Evolutionary conservation across 495 filamentous ascomycete species (phyloP), one percentile per base, ranked within the genome.

Genomic region (Oidiodendron maius): DNA sequence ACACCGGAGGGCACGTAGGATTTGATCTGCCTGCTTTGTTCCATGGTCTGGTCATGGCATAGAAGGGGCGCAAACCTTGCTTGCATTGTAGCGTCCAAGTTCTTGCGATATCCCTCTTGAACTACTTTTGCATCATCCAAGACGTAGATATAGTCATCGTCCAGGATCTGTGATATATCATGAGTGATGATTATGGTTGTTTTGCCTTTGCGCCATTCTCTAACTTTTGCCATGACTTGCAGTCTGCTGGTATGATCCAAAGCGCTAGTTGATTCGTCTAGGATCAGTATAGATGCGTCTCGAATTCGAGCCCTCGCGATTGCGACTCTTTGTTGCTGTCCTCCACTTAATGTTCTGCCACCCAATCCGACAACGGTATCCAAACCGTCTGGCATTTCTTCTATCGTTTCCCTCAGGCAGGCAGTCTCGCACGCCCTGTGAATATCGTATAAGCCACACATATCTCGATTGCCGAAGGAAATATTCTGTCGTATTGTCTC

Each of bases 181-280:
- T 97, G 93, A 0, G 93, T 96, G 58, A 97, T 88, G 41, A 94
- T 83, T 39, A 96, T 84, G 3, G 89, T 95, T 0, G 90, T 96
- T 59, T 87, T 89, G 1, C 78, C 85, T 44, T 73, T 74, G 15
- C 89, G 73, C 82, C 87, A 94, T 28, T 72, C 59, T 9, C 86
- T 74, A 22, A 96, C 81, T 0, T 77, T 74, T 5, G 84, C 78
- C 72, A 95, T 84, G 15, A 94, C 75, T 3, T 81, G 65, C 3
- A 66, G 64, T 51, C 87, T 76, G 47, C 77, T 89, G 12, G 76
- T 68, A 3, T 76, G 74, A 57, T 97, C 93, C 17, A 97, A 64
- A 5, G 88, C 84, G 61, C 83, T 85, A 0, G 89, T 95, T 1
- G 89, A 79, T 58, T 97, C 91, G 58, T 97, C 93, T 15, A 98